Percentiles rank a stretch among this genome's conserved stretches.
These are phyloP conservation scores for Ogataea naganishii DNA, from an alignment of 805 yeast species.

Conservation along the genomic window DNA sequence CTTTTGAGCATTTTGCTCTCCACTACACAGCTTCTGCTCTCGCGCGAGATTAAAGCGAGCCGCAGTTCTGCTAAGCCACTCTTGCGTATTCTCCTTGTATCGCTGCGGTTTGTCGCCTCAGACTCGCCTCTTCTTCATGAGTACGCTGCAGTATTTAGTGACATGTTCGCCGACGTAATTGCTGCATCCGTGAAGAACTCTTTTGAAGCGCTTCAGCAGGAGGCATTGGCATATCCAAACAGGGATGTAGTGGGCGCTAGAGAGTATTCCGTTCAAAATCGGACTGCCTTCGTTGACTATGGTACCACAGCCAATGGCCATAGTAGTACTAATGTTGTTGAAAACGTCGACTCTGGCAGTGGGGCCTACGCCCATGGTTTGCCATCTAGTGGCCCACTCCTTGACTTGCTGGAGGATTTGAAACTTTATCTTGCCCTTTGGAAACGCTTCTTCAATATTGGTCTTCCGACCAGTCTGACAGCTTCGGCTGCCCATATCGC, in stretches of 20 bases:
- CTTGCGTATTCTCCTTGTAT: slow-evolving; percentile 46
- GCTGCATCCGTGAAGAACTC: slow-evolving; percentile 58
- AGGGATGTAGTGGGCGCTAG: slow-evolving; percentile 23
- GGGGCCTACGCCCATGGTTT: too few species aligned
- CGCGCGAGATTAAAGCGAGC: slow-evolving; percentile 41
- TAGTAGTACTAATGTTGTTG: too few species aligned
- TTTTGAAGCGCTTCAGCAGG: slow-evolving; percentile 50
- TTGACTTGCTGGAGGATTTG: slow-evolving; percentile 65
- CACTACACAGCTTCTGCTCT: slow-evolving; percentile 35
- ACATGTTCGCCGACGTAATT: slow-evolving; percentile 53
- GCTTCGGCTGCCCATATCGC: slow-evolving; percentile 43
- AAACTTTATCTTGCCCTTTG: slow-evolving; percentile 55
- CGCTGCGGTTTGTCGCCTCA: slow-evolving; percentile 34
- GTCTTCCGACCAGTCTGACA: slow-evolving; percentile 38
- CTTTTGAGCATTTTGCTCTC: slow-evolving; percentile 34
- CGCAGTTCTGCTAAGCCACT: slow-evolving; percentile 46
- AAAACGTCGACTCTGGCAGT: too few species aligned
- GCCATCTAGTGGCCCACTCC: too few species aligned
- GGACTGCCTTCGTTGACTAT: too few species aligned
- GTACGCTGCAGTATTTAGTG: slow-evolving; percentile 42
- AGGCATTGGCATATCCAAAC: slow-evolving; percentile 34
- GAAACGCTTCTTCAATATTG: slow-evolving; percentile 43
- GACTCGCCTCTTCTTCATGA: slow-evolving; percentile 33
- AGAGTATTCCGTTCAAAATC: slow-evolving; percentile 35
- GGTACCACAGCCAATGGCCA: too few species aligned